Base-by-base conservation (phyloP, 202 grass and related monocot genomes). In the Elaeis oleifera region DNA sequence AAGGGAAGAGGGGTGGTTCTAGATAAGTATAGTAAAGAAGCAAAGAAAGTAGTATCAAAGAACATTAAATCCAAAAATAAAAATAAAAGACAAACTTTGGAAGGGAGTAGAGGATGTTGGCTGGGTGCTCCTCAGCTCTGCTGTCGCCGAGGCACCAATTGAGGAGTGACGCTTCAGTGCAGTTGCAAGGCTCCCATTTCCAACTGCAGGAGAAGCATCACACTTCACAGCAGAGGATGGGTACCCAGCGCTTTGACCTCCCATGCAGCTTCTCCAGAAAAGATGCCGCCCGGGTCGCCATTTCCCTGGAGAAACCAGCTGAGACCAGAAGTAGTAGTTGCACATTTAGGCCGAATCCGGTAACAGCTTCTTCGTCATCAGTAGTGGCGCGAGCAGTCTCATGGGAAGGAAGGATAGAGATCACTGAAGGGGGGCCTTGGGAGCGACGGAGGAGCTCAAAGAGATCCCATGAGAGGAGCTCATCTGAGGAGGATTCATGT, bases 81-180 rank as follows among this genome's bases (percentile, higher is more conserved):
- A 16, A 59, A 32, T 17, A 59, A 59, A 28, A 59, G 24, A 28
- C 15, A 25, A 59, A 59, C 18, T 59, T 59, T 27, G 57, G 57
- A 59, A 59, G 25, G 31, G 57, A 59, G 57, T 59, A 59, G 57
- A 59, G 57, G 25, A 59, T 59, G 57, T 59, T 59, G 57, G 57
- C 57, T 59, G 57, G 57, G 57, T 59, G 57, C 57, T n/a, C 57
- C 24, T 59, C 24, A 28, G 15, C 57, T 25, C 57, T 59, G 57
- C 57, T 28, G 24, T 59, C 57, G 57, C 57, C 57, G 21, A 56
- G 53, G 53, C 53, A 56, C 53, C 53, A 22, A 9, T 13, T 56
- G 57, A 28, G 57, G 57, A 59, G 22, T 59, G 57, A 59, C 3
- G 57, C 57, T 29, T 59, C 57, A 2, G 57, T 59, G 57, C 57